Conservation (phyloP, 495 filamentous ascomycete species). For the Tuber magnatum region DNA sequence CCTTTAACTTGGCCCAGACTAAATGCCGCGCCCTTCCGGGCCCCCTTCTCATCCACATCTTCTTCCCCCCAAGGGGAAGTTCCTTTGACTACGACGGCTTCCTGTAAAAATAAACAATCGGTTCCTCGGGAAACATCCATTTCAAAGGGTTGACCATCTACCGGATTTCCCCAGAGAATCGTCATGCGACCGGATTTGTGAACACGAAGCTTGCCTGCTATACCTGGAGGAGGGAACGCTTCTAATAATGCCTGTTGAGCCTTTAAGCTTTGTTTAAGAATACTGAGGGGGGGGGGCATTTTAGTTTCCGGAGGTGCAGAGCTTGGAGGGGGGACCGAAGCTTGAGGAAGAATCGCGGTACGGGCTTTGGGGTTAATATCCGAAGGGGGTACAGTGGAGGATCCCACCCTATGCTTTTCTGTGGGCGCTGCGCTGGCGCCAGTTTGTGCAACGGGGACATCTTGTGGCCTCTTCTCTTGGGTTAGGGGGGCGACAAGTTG, state of each 20-base stretch:
- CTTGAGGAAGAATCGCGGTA: neutral
- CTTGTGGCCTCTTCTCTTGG: neutral
- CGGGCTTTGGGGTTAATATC: neutral
- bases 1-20: slow-evolving; percentile 38
- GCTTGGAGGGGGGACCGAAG: slow-evolving; percentile 1
- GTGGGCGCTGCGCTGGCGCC: neutral
- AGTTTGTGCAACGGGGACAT: neutral
- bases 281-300: slow-evolving; percentile 5
- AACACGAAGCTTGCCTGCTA: slow-evolving; percentile 36
- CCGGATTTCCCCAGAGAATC: slow-evolving; percentile 33
- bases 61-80: slow-evolving; percentile 37
- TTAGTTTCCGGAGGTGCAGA: slow-evolving; percentile 8
- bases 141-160: slow-evolving; percentile 28
- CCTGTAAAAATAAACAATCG: slow-evolving; percentile 37
- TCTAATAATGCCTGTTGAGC: slow-evolving; percentile 27
- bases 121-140: slow-evolving; percentile 39
- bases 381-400: neutral
- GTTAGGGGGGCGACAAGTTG: slow-evolving; percentile 18
- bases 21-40: slow-evolving; percentile 35
- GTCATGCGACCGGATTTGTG: slow-evolving; percentile 38
- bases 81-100: slow-evolving; percentile 36
- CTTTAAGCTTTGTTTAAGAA: slow-evolving; percentile 19
- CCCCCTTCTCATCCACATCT: slow-evolving; percentile 37
- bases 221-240: slow-evolving; percentile 33
- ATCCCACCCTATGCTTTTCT: neutral